phyloP scores from a whole-genome alignment of 2,329 filamentous ascomycete species.

The Tolypocladium sp. region DNA sequence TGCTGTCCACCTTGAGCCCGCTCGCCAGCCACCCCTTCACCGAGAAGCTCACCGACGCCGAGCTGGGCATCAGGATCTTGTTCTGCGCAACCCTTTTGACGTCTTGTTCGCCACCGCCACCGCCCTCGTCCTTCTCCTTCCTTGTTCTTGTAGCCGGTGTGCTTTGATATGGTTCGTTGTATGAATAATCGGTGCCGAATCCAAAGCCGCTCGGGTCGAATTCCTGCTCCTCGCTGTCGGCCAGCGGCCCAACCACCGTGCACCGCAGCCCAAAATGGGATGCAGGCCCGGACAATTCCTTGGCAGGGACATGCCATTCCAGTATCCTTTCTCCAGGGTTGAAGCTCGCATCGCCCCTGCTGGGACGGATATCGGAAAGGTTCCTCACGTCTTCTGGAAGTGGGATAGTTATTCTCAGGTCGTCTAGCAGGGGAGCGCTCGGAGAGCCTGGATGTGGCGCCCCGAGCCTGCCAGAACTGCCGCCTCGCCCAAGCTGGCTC shows the following conservation, averaged over 20 bases:
- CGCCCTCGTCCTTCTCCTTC: constrained; percentile 18
- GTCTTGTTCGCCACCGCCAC: constrained; percentile 39
- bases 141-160: constrained; percentile 23
- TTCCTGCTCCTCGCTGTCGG: constrained; percentile 38
- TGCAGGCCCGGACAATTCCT: constrained; percentile 60
- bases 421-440: constrained; percentile 58
- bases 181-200: constrained; percentile 40
- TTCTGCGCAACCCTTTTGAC: constrained; percentile 55
- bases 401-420: constrained; percentile 69
- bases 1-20: constrained; percentile 58
- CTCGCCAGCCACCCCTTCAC: constrained; percentile 62
- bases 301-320: constrained; percentile 75
- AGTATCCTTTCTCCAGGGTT: constrained; percentile 61
- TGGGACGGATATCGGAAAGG: constrained; percentile 71
- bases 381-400: constrained; percentile 73
- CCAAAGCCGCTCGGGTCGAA: constrained; percentile 43
- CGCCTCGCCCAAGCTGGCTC: constrained; percentile 31
- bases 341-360: constrained; percentile 76
- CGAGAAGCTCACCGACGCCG: constrained; percentile 63
- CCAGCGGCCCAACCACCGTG: constrained; percentile 61
- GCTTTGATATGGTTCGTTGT: constrained; percentile 49
- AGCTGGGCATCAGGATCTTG: constrained; percentile 71
- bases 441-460: constrained; percentile 43
- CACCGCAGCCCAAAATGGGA: constrained; percentile 69
- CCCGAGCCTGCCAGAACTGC: constrained; percentile 29